Base-by-base conservation (phyloP, 164 flowering plant species). In the Vitis amurensis region DNA sequence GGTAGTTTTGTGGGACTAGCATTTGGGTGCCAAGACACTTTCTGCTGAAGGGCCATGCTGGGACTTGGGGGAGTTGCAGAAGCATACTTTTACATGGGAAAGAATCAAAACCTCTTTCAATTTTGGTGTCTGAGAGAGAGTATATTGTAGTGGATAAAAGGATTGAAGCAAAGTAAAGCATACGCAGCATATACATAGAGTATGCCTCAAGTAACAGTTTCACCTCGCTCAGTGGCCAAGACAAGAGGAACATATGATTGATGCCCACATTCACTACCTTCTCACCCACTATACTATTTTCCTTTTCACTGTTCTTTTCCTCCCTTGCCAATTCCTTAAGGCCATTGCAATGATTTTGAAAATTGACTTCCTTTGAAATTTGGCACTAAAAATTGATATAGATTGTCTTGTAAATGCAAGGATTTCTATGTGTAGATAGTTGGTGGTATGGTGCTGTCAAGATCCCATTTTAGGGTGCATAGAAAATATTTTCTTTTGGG, bases 171-270 rank as follows among this genome's bases (percentile, higher is more conserved):
- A 63, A 76, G 75, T 76, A 71, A 67, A 68, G 67, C 50, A 17
- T 64, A 67, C 66, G 50, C 72, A 70, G 52, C 14, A 56, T 12
- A 64, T 55, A 57, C 72, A 55, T 70, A n/a, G 71, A 67, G 77
- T 77, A 57, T 50, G 74, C 19, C 29, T 61, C 68, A 73, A 77
- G 80, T 31, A 53, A 72, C 47, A 27, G 44, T 37, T 15, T 3
- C 56, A n/a, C 52, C 51, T 58, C 49, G 9, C 44, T 50, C 14
- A 8, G 48, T 50, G 15, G 44, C 44, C 44, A 30, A 58, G 19
- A 11, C 15, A 37, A 23, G 23, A 31, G 63, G 31, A 23, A 58
- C 10, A 1, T 17, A 63, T 47, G 30, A 48, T 63, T 63, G 50
- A 11, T 48, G 14, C 29, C 66, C 13, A 9, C 14, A 30, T 62